A percentile compares a stretch with the other conserved stretches of the same genome.
phyloP scores from a whole-genome alignment of 805 yeast species.

The Candida pseudofarinosa region DNA sequence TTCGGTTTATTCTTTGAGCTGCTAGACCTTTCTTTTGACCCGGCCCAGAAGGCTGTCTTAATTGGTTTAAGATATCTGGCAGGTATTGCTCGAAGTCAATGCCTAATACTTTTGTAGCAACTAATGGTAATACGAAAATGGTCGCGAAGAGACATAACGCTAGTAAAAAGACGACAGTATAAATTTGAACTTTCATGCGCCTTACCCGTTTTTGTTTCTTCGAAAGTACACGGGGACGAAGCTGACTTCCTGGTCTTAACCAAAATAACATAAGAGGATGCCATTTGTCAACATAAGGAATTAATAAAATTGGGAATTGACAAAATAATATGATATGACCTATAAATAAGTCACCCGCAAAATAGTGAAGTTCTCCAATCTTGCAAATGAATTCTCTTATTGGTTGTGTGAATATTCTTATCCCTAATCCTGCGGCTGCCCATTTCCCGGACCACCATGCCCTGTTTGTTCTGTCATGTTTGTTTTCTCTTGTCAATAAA shows the following conservation, averaged over 20 bases:
- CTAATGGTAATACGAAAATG: constrained; percentile 37
- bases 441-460: constrained; percentile 70
- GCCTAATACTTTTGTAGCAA: constrained; percentile 28
- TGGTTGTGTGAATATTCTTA: constrained; percentile 60
- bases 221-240: constrained; percentile 44
- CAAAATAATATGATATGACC: constrained; percentile 55
- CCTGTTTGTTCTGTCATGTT: constrained; percentile 53
- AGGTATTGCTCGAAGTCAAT: constrained; percentile 37
- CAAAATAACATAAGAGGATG: constrained; percentile 67
- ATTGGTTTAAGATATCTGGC: constrained; percentile 32
- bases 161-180: constrained; percentile 32
- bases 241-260: constrained; percentile 55
- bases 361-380: constrained; percentile 60
- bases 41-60: constrained; percentile 39
- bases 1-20: constrained; percentile 13
- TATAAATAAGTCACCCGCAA: constrained; percentile 59
- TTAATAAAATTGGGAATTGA: constrained; percentile 57
- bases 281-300: constrained; percentile 63
- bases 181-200: constrained; percentile 27
- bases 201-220: constrained; percentile 39
- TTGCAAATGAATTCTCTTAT: constrained; percentile 61
- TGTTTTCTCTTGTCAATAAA: constrained; percentile 58
- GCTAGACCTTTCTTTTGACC: constrained; percentile 34
- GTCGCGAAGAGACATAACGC: constrained; percentile 21
- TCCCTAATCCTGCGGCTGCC: constrained; percentile 59